A percentile compares a stretch with the other conserved stretches of the same genome.
Conservation (phyloP, 805 yeast species). For the Suhomyces prunicola region DNA sequence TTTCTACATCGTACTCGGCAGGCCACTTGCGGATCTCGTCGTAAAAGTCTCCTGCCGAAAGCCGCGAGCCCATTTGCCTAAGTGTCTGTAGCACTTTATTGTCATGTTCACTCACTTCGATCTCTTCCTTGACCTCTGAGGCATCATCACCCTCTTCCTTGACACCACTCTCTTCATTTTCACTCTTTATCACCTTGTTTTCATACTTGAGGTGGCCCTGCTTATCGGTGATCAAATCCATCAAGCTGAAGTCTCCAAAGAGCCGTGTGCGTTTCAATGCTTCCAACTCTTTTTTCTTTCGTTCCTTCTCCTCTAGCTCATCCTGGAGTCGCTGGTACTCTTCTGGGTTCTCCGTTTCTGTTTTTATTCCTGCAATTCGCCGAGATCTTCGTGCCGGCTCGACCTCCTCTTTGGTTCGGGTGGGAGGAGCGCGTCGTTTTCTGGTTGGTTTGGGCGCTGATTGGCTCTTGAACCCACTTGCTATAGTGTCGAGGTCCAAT, state of each 20-base stretch:
- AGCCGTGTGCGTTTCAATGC: conserved; percentile 55
- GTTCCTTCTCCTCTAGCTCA: conserved; percentile 32
- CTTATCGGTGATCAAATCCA: conserved; percentile 51
- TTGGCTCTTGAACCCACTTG: conserved; percentile 47
- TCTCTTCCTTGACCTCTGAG: conserved; percentile 6
- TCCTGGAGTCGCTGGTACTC: conserved; percentile 34
- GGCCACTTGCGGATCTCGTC: conserved; percentile 41
- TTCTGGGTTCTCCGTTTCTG: conserved; percentile 45
- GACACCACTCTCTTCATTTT: conserved; percentile 2
- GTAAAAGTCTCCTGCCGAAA: conserved; percentile 71
- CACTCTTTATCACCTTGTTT: conserved; percentile 20
- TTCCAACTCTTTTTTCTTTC: conserved; percentile 40
- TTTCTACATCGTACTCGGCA: conserved; percentile 30
- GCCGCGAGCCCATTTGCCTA: conserved; percentile 43
- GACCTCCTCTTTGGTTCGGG: conserved; percentile 18
- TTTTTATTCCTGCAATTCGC: conserved; percentile 68
- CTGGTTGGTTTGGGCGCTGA: conserved; percentile 14
- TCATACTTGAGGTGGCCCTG: conserved; percentile 32
- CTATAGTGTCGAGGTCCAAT: conserved; percentile 61
- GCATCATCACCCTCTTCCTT: conserved; percentile 1
- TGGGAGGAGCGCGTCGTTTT: conserved; percentile 18
- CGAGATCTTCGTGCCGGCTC: conserved; percentile 74
- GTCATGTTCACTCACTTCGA: conserved; percentile 5
- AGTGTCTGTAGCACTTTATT: conserved; percentile 30
- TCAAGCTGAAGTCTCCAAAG: conserved; percentile 60